Evolutionary conservation across 768 basidiomycete species (phyloP).

Genomic region (Tricholoma saponaceum): DNA sequence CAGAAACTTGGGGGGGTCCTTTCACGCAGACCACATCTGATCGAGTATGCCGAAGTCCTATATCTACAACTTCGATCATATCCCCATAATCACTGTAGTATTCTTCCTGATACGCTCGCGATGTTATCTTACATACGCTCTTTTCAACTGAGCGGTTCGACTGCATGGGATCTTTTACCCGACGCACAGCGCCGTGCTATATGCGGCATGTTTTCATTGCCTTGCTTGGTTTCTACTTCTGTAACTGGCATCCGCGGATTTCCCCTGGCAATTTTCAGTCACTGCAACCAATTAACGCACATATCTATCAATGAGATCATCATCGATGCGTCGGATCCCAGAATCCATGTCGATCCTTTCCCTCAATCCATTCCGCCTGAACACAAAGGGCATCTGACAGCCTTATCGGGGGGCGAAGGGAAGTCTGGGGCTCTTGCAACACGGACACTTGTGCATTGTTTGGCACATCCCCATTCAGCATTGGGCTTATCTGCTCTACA

Average conservation of each 20-base stretch:
- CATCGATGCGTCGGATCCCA: not conserved
- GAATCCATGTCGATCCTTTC: not conserved
- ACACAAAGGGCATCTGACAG: not conserved
- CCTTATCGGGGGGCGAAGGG: not conserved
- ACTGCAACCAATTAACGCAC: not conserved
- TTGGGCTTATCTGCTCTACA: not conserved
- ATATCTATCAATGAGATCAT: not conserved
- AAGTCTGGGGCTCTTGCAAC: conserved; percentile 1
- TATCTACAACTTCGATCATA: conserved; percentile 2
- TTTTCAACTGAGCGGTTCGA: not conserved
- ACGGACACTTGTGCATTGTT: not conserved
- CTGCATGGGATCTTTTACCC: not conserved
- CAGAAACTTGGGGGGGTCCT: not conserved
- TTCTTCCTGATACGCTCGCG: not conserved
- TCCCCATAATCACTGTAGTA: not conserved
- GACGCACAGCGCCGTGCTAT: not conserved
- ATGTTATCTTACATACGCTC: not conserved
- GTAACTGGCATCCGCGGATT: conserved; percentile 1
- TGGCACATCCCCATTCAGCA: not conserved
- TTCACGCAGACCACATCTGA: not conserved
- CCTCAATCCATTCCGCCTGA: not conserved
- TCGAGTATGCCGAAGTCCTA: not conserved
- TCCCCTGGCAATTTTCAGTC: not conserved
- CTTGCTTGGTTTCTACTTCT: not conserved
- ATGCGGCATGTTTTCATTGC: not conserved